These are phyloP conservation scores for sorghum (Sorghum bicolor) DNA, from an alignment of 176 grass and related monocot genomes.

Conservation along the genomic window DNA sequence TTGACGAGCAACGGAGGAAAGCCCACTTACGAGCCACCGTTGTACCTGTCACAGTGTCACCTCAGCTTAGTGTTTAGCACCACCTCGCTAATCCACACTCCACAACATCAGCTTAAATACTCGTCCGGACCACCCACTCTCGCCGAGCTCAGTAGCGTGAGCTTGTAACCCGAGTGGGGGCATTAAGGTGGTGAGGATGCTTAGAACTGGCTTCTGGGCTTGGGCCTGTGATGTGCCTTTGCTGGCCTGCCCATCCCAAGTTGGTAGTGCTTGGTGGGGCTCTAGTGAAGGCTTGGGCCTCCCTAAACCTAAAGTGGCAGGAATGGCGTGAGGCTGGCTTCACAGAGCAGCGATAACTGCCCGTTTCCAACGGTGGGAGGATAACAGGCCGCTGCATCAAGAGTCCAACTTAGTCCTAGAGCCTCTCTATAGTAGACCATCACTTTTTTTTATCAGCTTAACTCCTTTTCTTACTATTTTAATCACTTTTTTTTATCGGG, in stretches of 20 bases:
- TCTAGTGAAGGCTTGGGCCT: not conserved
- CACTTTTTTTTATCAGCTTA: not conserved
- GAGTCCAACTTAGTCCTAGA: not conserved
- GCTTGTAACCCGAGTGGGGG: not conserved
- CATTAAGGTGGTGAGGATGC: not conserved
- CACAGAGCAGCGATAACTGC: slow-evolving; percentile 53
- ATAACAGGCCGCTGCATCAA: not conserved
- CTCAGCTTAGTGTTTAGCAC: not conserved
- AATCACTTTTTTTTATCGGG: no score
- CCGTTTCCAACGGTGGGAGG: slow-evolving; percentile 47
- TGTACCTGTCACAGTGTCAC: not conserved
- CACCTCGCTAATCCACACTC: not conserved
- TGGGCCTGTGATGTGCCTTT: not conserved
- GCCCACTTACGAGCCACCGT: not conserved
- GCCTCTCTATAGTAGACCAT: not conserved
- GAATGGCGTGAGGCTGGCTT: slow-evolving; percentile 45
- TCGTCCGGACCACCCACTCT: not conserved
- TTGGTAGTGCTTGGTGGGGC: not conserved
- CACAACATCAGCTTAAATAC: not conserved
- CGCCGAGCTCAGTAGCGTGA: not conserved
- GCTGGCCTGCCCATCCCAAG: not conserved
- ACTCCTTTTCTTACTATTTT: no score
- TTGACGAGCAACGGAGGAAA: not conserved
- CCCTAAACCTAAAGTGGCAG: not conserved
- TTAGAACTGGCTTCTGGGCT: not conserved